Evolutionary conservation across 768 basidiomycete genomes (phyloP), one percentile per base, ranked within the genome.

Genomic region (Hygrocybe punicea): DNA sequence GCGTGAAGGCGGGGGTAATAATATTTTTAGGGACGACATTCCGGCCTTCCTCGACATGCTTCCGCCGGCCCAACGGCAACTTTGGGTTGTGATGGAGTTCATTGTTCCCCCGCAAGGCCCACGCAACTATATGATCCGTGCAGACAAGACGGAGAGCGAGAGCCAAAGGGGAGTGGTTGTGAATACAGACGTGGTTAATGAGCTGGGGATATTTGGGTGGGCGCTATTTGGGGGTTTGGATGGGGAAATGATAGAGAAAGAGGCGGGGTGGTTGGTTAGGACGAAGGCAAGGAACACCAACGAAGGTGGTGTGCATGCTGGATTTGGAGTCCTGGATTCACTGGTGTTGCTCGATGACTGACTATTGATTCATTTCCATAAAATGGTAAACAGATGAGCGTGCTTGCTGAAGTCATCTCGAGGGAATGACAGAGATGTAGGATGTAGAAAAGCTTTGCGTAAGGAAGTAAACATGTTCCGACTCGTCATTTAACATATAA

Each of bases 61-160:
- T 3, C 80, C 81, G 0, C 69, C 64, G 1, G 65, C 75, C 51
- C 89, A 91, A 65, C 81, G 86, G 7, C 80, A 84, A 60, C 93
- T 89, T 2, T 99, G 96, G 91, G 93, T 98, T 54, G 89, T 95
- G 33, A 98, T 98, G 96, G 86, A 89, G 58, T 74, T 98, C 63
- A 99, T 99, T 60, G 74, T 77, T n/a, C 86, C 93, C 1, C 95
- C 95, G 0, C 67, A 77, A 29, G 81, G 83, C 2, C 63, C 83
- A 11, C 77, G 82, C 6, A 91, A 88, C 60, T 87, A 89, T 68
- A 81, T 99, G 39, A 78, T 97, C 19, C 84, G 89, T 34, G 84
- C 91, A 6, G 87, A 87, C 2, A 77, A 77, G 8, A 29, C 29
- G 35, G 77, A 66, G 4, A n/a, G n/a, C n/a, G n/a, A n/a, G n/a